phyloP scores from a whole-genome alignment of 495 filamentous ascomycete species.

The Pseudevernia furfuracea region DNA sequence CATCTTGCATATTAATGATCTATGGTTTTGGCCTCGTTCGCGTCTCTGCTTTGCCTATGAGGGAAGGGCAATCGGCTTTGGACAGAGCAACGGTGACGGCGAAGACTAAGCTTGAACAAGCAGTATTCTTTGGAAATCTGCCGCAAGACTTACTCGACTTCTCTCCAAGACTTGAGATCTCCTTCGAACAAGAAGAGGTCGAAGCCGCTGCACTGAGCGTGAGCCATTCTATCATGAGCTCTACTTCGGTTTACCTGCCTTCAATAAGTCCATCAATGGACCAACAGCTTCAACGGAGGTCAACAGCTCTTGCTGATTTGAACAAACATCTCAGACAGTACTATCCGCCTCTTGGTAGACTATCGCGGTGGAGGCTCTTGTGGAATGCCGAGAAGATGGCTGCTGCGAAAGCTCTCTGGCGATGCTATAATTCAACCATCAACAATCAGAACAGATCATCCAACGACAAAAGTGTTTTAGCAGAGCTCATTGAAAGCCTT shows the following conservation, averaged over 20 bases:
- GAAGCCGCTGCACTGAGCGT: slow-evolving; percentile 69
- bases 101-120: slow-evolving; percentile 86
- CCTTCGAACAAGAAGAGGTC: slow-evolving; percentile 61
- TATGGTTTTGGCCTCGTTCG: slow-evolving; percentile 75
- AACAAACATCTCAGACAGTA: slow-evolving; percentile 54
- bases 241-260: slow-evolving; percentile 62
- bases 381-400: slow-evolving; percentile 84
- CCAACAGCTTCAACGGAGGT: slow-evolving; percentile 63
- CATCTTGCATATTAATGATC: slow-evolving; percentile 64
- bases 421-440: slow-evolving; percentile 48
- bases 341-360: slow-evolving; percentile 49
- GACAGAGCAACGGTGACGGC: slow-evolving; percentile 53
- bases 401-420: slow-evolving; percentile 77
- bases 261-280: slow-evolving; percentile 66
- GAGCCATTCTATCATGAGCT: slow-evolving; percentile 74
- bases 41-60: slow-evolving; percentile 41
- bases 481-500: slow-evolving; percentile 61
- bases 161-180: slow-evolving; percentile 49
- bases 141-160: slow-evolving; percentile 76
- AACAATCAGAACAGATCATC: slow-evolving; percentile 39
- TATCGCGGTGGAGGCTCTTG: slow-evolving; percentile 71
- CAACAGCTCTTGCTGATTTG: slow-evolving; percentile 62
- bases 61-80: slow-evolving; percentile 25
- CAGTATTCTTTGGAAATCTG: slow-evolving; percentile 81
- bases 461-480: slow-evolving; percentile 51